Evolutionary conservation across 202 grass and related monocot species (phyloP).

Genomic region (Zoysia matrella): DNA sequence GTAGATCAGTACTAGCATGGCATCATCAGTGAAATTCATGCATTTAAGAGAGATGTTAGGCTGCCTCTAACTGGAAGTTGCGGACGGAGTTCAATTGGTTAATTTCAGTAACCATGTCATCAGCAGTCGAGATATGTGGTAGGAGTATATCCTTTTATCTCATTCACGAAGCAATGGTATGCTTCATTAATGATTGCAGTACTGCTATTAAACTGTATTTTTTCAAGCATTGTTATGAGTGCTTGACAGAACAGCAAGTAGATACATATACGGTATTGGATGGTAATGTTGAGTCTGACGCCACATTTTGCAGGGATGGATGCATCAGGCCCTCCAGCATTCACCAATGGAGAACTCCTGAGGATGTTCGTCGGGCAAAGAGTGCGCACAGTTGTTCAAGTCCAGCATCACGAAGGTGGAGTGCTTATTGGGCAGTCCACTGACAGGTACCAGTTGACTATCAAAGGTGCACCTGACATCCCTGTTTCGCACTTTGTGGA

Average conservation of each 20-base stretch:
- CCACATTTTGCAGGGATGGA: conserved; percentile 67
- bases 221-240: no score
- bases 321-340: conserved; percentile 65
- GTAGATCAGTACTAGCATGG: not conserved
- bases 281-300: conserved; percentile 8
- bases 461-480: conserved; percentile 58
- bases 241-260: no score
- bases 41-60: not conserved
- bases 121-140: not conserved
- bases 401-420: conserved; percentile 60
- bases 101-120: not conserved
- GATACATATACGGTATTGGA: not conserved
- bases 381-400: conserved; percentile 82
- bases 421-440: conserved; percentile 66
- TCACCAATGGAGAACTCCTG: conserved; percentile 74
- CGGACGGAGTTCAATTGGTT: not conserved
- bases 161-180: no score
- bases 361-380: conserved; percentile 66
- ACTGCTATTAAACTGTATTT: no score
- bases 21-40: not conserved
- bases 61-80: not conserved
- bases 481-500: conserved; percentile 62
- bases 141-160: no score
- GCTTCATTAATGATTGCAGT: no score
- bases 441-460: conserved; percentile 69